Evolutionary conservation across 352 stramenopile species (phyloP), one percentile per base, ranked within the genome.

Genomic region (Blastocystis sp.): DNA sequence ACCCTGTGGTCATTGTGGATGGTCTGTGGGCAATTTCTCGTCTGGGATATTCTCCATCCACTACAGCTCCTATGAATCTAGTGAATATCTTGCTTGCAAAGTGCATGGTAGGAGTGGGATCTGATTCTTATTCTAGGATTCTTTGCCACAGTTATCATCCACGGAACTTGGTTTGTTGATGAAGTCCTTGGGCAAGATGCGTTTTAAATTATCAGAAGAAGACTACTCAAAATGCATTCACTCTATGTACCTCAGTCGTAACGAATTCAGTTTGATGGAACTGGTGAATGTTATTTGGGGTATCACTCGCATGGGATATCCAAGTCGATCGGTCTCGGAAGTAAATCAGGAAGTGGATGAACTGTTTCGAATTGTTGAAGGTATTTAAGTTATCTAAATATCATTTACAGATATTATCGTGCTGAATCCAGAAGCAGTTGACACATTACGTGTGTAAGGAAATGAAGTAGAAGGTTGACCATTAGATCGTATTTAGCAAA

Each of bases 401-500:
- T 42, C 19, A n/a, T 4, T n/a, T n/a, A 42, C 37, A 81, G 70
- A 60, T n/a, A 19, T 81, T 11, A 24, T 81, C 6, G 5, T 37
- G 40, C 9, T 64, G n/a, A 81, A 81, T n/a, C 70, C 70, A 22
- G 42, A 59, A 33, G 13, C 42, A n/a, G n/a, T 60, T 3, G 62
- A 60, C 17, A 19, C 54, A 17, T 54, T 81, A 24, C 40, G 48
- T 3, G 35, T 22, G 70, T 81, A 64, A 51, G 24, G n/a, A 48
- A 9, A 48, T 2, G 40, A 48, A 48, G 2, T 2, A 48, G 40
- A 48, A 48, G 40, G 6, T 60, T 40, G n/a, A 40, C 0, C 13
- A 42, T 6, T 81, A 81, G 70, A 17, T 60, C 44, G 24, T 64
- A 81, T 60, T 24, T 59, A 5, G 70, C 62, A 3, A 81, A 81